These are phyloP conservation scores for Cladochytrium replicatum DNA, from an alignment of 192 early-diverging fungal genomes.

Conservation along the genomic window DNA sequence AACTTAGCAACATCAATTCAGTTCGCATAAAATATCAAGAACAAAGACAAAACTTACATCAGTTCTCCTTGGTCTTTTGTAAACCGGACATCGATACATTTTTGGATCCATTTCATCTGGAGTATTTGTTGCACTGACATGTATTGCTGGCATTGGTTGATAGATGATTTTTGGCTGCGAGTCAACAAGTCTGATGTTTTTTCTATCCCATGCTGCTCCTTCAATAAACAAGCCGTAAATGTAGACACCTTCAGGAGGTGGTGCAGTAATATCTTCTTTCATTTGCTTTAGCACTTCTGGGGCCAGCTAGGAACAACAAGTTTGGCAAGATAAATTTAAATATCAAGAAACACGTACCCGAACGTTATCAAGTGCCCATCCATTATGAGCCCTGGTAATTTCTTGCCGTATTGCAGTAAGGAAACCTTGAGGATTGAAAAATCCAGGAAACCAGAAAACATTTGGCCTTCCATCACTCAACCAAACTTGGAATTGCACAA, in stretches of 20 bases:
- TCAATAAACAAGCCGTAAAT: constrained; percentile 60
- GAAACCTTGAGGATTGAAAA: constrained; percentile 64
- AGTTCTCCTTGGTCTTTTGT: constrained; percentile 46
- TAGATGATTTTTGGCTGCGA: constrained; percentile 54
- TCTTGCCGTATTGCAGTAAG: constrained; percentile 56
- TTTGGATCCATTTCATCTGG: constrained; percentile 49
- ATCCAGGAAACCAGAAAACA: constrained; percentile 55
- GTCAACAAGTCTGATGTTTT: constrained; percentile 53
- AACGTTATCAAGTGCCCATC: constrained; percentile 54
- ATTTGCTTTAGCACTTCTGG: constrained; percentile 62
- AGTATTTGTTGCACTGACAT: constrained; percentile 46
- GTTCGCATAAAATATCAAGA: neutral
- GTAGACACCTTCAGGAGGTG: constrained; percentile 52
- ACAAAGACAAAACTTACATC: constrained; percentile 22
- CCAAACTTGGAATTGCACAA: constrained; percentile 51
- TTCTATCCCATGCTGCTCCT: constrained; percentile 57
- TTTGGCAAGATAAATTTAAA: constrained; percentile 4
- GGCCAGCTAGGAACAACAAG: constrained; percentile 28
- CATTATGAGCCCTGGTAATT: constrained; percentile 47
- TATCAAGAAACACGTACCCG: constrained; percentile 24
- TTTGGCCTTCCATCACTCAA: constrained; percentile 50
- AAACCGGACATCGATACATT: constrained; percentile 53
- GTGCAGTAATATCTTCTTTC: constrained; percentile 56
- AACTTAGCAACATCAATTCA: constrained; percentile 7
- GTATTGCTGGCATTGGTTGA: constrained; percentile 51